These are phyloP conservation scores for Fennellomyces sp. DNA, from an alignment of 371 early-diverging fungal species.

Conservation along the genomic window DNA sequence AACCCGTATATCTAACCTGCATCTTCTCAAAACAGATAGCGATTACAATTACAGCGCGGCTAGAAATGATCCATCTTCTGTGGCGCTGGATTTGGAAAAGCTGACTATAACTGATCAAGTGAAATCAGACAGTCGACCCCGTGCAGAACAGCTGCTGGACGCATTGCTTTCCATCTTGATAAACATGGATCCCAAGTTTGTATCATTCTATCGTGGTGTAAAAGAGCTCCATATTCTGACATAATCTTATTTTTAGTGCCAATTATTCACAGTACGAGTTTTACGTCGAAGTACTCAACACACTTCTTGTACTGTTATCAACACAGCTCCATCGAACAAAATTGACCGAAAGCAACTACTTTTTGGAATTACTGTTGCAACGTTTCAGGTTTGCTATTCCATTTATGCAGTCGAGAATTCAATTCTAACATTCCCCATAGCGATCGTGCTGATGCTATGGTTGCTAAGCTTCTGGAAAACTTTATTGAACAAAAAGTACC, in stretches of 20 bases:
- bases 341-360: slow-evolving; percentile 56
- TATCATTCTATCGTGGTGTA: not conserved
- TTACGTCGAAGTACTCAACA: slow-evolving; percentile 70
- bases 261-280: slow-evolving; percentile 68
- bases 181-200: slow-evolving; percentile 66
- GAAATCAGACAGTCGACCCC: slow-evolving; percentile 38
- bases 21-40: not conserved
- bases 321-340: slow-evolving; percentile 63
- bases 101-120: slow-evolving; percentile 45
- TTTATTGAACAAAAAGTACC: slow-evolving; percentile 62
- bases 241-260: slow-evolving; percentile 30
- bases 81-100: slow-evolving; percentile 26
- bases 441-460: slow-evolving; percentile 60
- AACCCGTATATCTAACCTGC: too few relatives aligned
- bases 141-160: slow-evolving; percentile 65
- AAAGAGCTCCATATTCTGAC: not conserved
- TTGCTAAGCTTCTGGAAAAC: slow-evolving; percentile 62
- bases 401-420: not conserved
- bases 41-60: not conserved
- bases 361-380: slow-evolving; percentile 59
- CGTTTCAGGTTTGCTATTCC: slow-evolving; percentile 48
- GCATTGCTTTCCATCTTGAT: slow-evolving; percentile 59
- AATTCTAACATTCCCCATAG: slow-evolving; percentile 20
- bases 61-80: not conserved
- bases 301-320: slow-evolving; percentile 64